phyloP scores from a whole-genome alignment of 2,329 filamentous ascomycete species.

The Orbilia blumenaviensis region DNA sequence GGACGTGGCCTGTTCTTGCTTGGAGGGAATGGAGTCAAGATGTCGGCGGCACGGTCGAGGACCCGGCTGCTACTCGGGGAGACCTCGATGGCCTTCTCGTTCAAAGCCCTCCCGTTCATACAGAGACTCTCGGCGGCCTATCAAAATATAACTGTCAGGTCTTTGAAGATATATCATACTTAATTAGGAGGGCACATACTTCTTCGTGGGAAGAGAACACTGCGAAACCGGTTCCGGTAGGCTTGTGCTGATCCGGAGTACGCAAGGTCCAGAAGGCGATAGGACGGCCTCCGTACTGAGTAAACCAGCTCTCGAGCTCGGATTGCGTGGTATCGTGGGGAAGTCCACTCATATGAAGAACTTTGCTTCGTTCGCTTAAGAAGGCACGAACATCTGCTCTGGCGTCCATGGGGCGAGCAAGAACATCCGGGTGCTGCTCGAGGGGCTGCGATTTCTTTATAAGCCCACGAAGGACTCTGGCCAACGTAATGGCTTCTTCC shows the following conservation, averaged over 20 bases:
- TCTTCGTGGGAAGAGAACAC: slow-evolving; percentile 99
- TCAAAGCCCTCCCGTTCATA: slow-evolving; percentile 98
- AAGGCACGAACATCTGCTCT: slow-evolving; percentile 96
- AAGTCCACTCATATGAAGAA: slow-evolving; percentile 95
- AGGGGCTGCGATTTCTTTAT: slow-evolving; percentile 95
- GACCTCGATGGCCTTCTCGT: slow-evolving; percentile 98
- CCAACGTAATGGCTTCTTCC: slow-evolving; percentile 95
- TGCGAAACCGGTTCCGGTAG: slow-evolving; percentile 97
- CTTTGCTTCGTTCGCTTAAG: slow-evolving; percentile 94
- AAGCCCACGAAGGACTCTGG: slow-evolving; percentile 87
- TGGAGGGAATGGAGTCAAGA: slow-evolving; percentile 94
- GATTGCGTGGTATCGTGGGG: slow-evolving; percentile 98
- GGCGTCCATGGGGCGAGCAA: slow-evolving; percentile 95
- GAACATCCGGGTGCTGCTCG: slow-evolving; percentile 91
- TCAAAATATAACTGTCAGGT: slow-evolving; percentile 29
- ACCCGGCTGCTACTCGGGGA: slow-evolving; percentile 97
- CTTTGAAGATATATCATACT: slow-evolving; percentile 3
- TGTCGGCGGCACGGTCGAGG: slow-evolving; percentile 92
- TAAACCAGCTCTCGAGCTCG: slow-evolving; percentile 99
- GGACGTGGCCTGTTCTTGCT: slow-evolving; percentile 98
- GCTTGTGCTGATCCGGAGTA: slow-evolving; percentile 98
- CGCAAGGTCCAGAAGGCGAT: slow-evolving; percentile 99
- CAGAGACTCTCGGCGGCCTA: slow-evolving; percentile 96
- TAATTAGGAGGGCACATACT: slow-evolving; percentile 69
- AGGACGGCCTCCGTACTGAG: slow-evolving; percentile 94